phyloP scores from a whole-genome alignment of 768 basidiomycete genomes.

The Tylopilus cervinicoccineus region DNA sequence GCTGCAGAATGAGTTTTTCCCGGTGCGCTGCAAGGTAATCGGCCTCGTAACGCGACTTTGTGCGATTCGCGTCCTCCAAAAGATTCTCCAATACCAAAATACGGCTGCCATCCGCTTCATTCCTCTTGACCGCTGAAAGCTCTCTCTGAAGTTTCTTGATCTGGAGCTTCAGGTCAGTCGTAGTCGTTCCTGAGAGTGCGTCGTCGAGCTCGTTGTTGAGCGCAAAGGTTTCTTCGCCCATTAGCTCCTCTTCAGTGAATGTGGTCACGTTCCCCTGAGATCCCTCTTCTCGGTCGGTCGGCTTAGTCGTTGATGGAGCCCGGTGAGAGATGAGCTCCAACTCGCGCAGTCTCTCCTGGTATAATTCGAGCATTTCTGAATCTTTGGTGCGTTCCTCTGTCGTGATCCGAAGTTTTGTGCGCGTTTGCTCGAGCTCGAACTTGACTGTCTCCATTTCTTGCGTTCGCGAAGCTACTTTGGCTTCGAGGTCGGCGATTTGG shows the following conservation, averaged over 20 bases:
- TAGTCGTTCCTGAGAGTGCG: conserved; percentile 77
- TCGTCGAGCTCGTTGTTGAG: conserved; percentile 87
- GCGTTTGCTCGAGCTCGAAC: conserved; percentile 74
- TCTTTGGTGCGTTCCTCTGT: conserved; percentile 72
- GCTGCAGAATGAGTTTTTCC: conserved; percentile 74
- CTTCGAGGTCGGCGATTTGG: conserved; percentile 79
- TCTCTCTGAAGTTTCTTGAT: conserved; percentile 80
- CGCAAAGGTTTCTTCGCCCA: conserved; percentile 51
- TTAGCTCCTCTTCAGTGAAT: conserved; percentile 45
- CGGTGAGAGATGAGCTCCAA: conserved; percentile 68
- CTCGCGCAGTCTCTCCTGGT: conserved; percentile 88
- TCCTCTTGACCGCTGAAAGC: conserved; percentile 67
- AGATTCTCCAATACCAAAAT: conserved; percentile 87
- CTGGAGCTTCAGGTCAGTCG: conserved; percentile 89
- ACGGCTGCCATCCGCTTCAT: conserved; percentile 71
- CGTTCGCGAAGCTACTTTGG: conserved; percentile 57
- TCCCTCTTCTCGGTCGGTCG: conserved; percentile 18
- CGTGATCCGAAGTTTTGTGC: conserved; percentile 63
- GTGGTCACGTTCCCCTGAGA: conserved; percentile 22
- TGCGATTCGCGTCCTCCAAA: conserved; percentile 84
- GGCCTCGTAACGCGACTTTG: conserved; percentile 84
- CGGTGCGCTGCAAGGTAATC: conserved; percentile 85
- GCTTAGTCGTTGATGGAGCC: conserved; percentile 32
- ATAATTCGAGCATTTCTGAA: conserved; percentile 80
- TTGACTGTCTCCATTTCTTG: conserved; percentile 71